Base-by-base conservation (phyloP, 352 stramenopile genomes). In the Phytophthora kernoviae region DNA sequence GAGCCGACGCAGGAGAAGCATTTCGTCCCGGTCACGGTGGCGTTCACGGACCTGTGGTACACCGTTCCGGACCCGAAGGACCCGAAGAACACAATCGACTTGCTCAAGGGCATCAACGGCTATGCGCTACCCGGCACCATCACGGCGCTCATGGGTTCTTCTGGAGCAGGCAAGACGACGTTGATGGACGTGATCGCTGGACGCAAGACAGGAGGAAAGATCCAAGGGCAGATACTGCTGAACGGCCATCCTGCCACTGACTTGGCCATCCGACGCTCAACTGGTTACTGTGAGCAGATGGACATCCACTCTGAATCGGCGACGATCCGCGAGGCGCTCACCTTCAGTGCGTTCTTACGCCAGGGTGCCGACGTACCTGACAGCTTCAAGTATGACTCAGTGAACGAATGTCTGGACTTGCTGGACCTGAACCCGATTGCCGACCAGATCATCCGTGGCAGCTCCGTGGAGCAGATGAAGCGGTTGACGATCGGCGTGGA, bases 121-220 rank as follows among this genome's bases (percentile, higher is more conserved):
- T 79, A 62, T 33, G 69, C 76, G 2, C n/a, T 42, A 5, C 84
- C 83, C 0, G 73, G 82, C 0, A 68, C 61, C 2, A 73, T 90
- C 30, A 86, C 78, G 0, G 82, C 82, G 0, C 61, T 93, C 30
- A 90, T 91, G 77, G 84, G 84, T 1, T 70, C 65, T 0, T 85
- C 75, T 1, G 86, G 87, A 43, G 84, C 88, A 17, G 92, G 93
- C 2, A 98, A 98, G 70, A 98, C 94, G 11, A 98, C 96, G 7
- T 74, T 98, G 9, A 91, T 98, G 67, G 93, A 98, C 70, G 93
- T 98, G 4, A 91, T 99, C 45, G 90, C 94, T 5, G 76, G 95
- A 9, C 79, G 95, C 36, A 98, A 98, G 75, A 94, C 76, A 2
- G 77, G 77, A 30, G 95, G 94, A 18, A 79, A 50, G 10, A 88